phyloP scores from a whole-genome alignment of 495 filamentous ascomycete genomes.

The Aspergillus sparsus region DNA sequence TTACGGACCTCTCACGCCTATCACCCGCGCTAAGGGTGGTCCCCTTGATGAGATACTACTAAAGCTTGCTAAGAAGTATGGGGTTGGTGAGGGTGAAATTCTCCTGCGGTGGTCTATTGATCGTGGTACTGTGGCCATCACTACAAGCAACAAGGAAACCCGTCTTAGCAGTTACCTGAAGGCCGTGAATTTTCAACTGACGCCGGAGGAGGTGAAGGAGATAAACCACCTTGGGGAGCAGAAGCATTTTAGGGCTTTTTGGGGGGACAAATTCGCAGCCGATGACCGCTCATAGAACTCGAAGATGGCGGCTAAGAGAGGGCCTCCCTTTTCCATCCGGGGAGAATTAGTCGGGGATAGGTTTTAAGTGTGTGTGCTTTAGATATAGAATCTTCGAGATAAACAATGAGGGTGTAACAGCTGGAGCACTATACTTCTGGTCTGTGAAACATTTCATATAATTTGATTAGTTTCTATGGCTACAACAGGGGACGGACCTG shows the following conservation, averaged over 20 bases:
- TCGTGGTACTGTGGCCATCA: constrained; percentile 73
- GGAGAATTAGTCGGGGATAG: background rate
- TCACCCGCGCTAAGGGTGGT: constrained; percentile 65
- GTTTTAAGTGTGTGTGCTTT: background rate
- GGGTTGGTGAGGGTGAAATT: constrained; percentile 68
- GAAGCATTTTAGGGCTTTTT: constrained; percentile 72
- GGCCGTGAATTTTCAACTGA: constrained; percentile 68
- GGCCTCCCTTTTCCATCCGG: background rate
- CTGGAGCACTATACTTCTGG: background rate
- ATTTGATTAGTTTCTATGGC: background rate
- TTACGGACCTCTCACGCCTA: constrained; percentile 68
- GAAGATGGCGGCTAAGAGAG: too few relatives aligned
- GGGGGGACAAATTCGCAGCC: constrained; percentile 57
- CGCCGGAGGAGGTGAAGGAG: constrained; percentile 66
- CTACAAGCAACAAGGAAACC: constrained; percentile 73
- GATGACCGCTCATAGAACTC: constrained; percentile 58
- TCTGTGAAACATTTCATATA: background rate
- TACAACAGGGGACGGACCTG: background rate
- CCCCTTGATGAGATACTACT: constrained; percentile 65
- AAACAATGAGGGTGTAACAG: background rate
- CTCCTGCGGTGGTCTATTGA: constrained; percentile 78
- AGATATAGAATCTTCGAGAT: background rate
- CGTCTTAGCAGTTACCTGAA: constrained; percentile 66
- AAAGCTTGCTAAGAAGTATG: constrained; percentile 72
- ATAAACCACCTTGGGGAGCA: constrained; percentile 60